A percentile compares a stretch with the other conserved stretches of the same genome.
Evolutionary conservation across 306 rosid genomes (phyloP).

Genomic region (Abrus pulchellus): DNA sequence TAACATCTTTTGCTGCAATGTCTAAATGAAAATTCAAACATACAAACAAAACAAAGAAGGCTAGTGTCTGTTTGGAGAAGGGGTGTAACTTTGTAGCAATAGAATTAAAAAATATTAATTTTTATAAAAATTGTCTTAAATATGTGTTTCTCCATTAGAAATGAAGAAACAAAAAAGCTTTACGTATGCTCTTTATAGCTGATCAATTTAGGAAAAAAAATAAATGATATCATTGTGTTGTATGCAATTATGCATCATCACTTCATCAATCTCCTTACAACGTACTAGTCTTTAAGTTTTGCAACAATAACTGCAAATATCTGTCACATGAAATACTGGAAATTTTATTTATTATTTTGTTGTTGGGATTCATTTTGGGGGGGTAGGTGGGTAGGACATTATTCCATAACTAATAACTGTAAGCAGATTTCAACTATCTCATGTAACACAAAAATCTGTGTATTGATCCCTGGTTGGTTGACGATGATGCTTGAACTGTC

Average conservation of each 20-base stretch:
- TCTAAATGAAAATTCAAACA: neutral
- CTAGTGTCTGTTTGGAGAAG: neutral
- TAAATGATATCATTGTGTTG: neutral
- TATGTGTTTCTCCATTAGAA: no score
- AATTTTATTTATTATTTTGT: neutral
- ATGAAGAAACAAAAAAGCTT: no score
- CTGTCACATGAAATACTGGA: neutral
- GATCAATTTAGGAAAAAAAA: no score
- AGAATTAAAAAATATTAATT: no score
- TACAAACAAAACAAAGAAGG: neutral
- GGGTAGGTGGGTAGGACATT: conserved; percentile 3
- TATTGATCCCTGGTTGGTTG: neutral
- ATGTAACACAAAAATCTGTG: neutral
- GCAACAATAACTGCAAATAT: neutral
- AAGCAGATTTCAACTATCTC: neutral
- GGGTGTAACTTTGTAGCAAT: no score
- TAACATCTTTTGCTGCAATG: neutral
- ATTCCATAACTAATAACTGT: neutral
- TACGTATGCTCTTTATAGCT: no score
- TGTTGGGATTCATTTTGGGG: neutral
- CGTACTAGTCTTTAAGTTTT: neutral
- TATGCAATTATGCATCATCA: neutral
- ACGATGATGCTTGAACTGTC: neutral
- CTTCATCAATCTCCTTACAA: neutral
- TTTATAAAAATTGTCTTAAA: no score